Conservation (phyloP, 140 eudicot species). For the Anethum foeniculum region DNA sequence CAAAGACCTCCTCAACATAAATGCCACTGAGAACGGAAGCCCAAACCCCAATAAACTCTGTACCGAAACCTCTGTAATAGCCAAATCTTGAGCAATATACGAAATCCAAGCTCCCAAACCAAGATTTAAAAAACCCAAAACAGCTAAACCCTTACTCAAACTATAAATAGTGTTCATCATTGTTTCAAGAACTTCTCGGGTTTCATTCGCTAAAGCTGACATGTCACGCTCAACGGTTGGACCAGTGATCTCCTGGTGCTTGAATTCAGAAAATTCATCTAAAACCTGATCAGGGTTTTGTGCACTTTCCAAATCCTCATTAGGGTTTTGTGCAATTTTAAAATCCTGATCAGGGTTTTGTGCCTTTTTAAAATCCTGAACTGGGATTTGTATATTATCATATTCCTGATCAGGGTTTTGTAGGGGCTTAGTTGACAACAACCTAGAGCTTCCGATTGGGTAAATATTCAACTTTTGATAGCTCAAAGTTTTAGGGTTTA, state of each 20-base stretch:
- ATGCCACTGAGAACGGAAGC: slow-evolving; percentile 71
- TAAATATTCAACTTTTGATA: slow-evolving; percentile 12
- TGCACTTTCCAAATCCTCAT: slow-evolving; percentile 24
- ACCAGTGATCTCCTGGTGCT: slow-evolving; percentile 95
- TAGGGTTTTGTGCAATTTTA: slow-evolving; percentile 33
- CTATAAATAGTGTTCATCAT: slow-evolving; percentile 58
- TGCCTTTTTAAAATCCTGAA: slow-evolving; percentile 3
- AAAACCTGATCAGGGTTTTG: slow-evolving; percentile 30
- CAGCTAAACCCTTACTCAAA: slow-evolving; percentile 60
- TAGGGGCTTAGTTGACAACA: slow-evolving; percentile 24
- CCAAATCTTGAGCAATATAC: slow-evolving; percentile 28
- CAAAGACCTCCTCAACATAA: slow-evolving; percentile 63
- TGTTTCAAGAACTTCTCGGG: slow-evolving; percentile 62
- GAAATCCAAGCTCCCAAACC: slow-evolving; percentile 88
- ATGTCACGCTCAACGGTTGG: slow-evolving; percentile 89
- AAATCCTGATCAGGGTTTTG: slow-evolving; percentile 30
- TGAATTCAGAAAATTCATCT: slow-evolving; percentile 36
- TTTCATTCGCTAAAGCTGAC: slow-evolving; percentile 74
- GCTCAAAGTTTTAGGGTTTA: slow-evolving; percentile 21
- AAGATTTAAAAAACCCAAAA: slow-evolving; percentile 61
- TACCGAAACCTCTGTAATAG: slow-evolving; percentile 52
- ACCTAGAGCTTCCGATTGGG: slow-evolving; percentile 24
- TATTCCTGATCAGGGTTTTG: slow-evolving; percentile 31
- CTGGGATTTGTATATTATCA: background rate
- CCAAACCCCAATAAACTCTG: slow-evolving; percentile 72